phyloP scores from a whole-genome alignment of 305 asterid species.

The Solanum hybrid region DNA sequence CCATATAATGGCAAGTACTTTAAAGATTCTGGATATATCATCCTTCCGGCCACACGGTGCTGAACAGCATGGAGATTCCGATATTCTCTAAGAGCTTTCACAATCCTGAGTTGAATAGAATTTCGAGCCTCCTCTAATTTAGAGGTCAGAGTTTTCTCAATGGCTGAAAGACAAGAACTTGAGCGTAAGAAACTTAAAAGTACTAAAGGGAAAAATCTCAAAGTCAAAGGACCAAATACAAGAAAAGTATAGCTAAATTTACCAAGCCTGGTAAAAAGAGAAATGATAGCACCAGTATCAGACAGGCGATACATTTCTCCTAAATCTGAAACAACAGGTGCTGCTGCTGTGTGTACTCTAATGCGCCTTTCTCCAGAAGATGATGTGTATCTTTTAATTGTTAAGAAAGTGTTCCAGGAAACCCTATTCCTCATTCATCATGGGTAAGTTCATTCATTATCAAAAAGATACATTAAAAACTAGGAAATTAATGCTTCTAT shows the following conservation, averaged over 20 bases:
- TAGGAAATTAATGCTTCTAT: not conserved
- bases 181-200: not conserved
- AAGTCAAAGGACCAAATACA: not conserved
- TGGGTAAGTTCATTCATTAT: not conserved
- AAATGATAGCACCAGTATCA: constrained; percentile 77
- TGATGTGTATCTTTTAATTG: constrained; percentile 69
- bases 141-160: constrained; percentile 72
- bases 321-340: constrained; percentile 88
- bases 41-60: constrained; percentile 83
- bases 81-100: constrained; percentile 86
- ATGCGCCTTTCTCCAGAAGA: constrained; percentile 97
- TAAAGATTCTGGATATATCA: constrained; percentile 92
- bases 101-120: constrained; percentile 64
- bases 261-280: constrained; percentile 88
- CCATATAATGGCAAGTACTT: constrained; percentile 69
- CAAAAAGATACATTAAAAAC: not conserved
- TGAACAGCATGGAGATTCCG: constrained; percentile 89
- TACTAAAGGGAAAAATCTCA: not conserved
- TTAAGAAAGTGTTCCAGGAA: constrained; percentile 32
- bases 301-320: constrained; percentile 94
- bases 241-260: constrained; percentile 14
- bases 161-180: constrained; percentile 51
- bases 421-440: not conserved
- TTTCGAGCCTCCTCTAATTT: constrained; percentile 88
- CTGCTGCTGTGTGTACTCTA: constrained; percentile 95